A percentile compares a stretch with the other conserved stretches of the same genome.
These are phyloP conservation scores for Stemphylium vesicarium DNA, from an alignment of 2,329 filamentous ascomycete species.

Conservation along the genomic window DNA sequence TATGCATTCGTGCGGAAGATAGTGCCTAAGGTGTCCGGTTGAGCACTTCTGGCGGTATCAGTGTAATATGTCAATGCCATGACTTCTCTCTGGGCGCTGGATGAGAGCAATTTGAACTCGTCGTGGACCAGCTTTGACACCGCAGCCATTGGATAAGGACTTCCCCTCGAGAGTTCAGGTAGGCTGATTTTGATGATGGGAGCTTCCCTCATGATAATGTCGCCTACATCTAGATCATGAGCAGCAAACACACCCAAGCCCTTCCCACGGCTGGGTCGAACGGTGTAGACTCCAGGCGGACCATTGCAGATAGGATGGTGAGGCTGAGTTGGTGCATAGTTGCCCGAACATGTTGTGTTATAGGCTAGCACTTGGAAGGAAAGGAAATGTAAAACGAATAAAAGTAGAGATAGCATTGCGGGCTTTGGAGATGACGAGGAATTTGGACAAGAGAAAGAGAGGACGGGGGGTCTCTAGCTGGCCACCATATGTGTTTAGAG, in stretches of 20 bases:
- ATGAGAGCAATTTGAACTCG: constrained; percentile 34
- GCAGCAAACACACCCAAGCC: constrained; percentile 54
- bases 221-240: constrained; percentile 45
- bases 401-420: neutral
- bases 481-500: neutral
- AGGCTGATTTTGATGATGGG: constrained; percentile 46
- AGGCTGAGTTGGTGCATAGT: constrained; percentile 21
- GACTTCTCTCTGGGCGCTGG: constrained; percentile 29
- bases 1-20: constrained; percentile 49
- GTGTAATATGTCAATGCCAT: constrained; percentile 38
- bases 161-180: constrained; percentile 33
- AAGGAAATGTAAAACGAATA: neutral
- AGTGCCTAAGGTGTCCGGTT: constrained; percentile 31
- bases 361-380: constrained; percentile 6
- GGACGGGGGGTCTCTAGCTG: neutral
- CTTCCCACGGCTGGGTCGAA: constrained; percentile 47
- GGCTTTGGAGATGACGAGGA: neutral
- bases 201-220: constrained; percentile 50
- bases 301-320: constrained; percentile 30
- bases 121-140: constrained; percentile 29
- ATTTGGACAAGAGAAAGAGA: neutral
- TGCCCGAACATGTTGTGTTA: constrained; percentile 16
- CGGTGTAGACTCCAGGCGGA: constrained; percentile 33
- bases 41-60: constrained; percentile 20
- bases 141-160: constrained; percentile 33